phyloP scores from a whole-genome alignment of 2,329 filamentous ascomycete genomes.

The Ascochyta koolunga region DNA sequence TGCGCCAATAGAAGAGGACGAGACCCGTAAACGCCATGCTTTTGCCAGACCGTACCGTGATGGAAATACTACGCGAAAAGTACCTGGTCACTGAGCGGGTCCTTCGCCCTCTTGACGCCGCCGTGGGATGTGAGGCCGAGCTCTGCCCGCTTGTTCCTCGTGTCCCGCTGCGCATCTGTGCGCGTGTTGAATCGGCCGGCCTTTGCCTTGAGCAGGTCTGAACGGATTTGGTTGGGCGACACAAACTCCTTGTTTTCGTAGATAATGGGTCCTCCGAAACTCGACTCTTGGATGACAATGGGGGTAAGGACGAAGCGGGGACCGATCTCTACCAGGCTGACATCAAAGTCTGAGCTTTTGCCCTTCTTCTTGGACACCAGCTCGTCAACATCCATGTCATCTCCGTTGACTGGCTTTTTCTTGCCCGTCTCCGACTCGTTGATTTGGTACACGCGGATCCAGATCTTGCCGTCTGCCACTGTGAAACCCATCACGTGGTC shows the following conservation, averaged over 20 bases:
- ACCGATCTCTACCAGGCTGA: conserved; percentile 89
- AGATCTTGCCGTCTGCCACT: conserved; percentile 90
- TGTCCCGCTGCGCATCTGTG: conserved; percentile 74
- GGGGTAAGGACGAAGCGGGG: conserved; percentile 92
- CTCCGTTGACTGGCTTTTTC: conserved; percentile 49
- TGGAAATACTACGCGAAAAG: conserved; percentile 69
- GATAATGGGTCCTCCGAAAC: conserved; percentile 93
- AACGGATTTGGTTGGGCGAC: conserved; percentile 89
- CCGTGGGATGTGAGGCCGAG: conserved; percentile 75
- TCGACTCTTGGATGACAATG: conserved; percentile 92
- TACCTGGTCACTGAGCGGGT: conserved; percentile 76
- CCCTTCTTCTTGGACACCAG: conserved; percentile 50
- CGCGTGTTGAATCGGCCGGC: conserved; percentile 78
- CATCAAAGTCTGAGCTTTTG: conserved; percentile 69
- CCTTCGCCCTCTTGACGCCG: conserved; percentile 65
- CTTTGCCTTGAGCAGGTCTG: conserved; percentile 78
- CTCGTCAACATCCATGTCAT: conserved; percentile 44
- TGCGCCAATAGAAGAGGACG: conserved; percentile 16
- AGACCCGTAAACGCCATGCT: conserved; percentile 27
- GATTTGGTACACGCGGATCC: conserved; percentile 95
- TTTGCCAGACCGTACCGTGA: conserved; percentile 14
- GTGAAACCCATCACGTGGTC: conserved; percentile 95
- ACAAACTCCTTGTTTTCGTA: conserved; percentile 99
- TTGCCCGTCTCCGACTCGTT: conserved; percentile 74
- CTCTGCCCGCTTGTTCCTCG: conserved; percentile 74